Evolutionary conservation across 495 filamentous ascomycete genomes (phyloP).

Genomic region (Neurospora sp.): DNA sequence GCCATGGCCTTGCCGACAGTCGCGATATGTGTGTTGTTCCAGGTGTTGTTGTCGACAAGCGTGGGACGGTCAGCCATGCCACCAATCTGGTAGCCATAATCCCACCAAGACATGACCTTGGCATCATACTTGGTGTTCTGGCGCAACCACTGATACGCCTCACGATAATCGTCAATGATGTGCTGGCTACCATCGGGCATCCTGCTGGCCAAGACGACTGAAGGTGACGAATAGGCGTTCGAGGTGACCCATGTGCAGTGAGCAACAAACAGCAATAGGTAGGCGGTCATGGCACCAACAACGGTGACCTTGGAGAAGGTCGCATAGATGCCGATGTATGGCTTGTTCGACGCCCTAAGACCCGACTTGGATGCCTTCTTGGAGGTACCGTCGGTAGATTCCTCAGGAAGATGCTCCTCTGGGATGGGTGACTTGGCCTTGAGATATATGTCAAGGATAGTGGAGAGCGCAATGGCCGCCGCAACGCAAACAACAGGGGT

Average conservation of each 20-base stretch:
- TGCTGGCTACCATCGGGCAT: conserved; percentile 92
- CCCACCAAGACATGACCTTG: conserved; percentile 99
- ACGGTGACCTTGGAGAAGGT: conserved; percentile 67
- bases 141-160: conserved; percentile 99
- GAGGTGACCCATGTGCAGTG: conserved; percentile 99
- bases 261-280: conserved; percentile 85
- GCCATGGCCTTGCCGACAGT: conserved; percentile 99
- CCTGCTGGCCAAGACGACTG: conserved; percentile 86
- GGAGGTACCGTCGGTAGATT: conserved; percentile 28
- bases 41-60: conserved; percentile 98
- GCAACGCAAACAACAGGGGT: conserved; percentile 96
- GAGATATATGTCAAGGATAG: conserved; percentile 81
- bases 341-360: conserved; percentile 60
- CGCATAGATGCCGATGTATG: conserved; percentile 76
- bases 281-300: conserved; percentile 58
- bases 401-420: conserved; percentile 39
- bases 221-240: conserved; percentile 96
- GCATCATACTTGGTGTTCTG: conserved; percentile 91
- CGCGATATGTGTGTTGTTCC: conserved; percentile 99
- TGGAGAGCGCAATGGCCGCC: conserved; percentile 81
- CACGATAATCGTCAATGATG: conserved; percentile 99
- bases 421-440: conserved; percentile 44
- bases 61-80: conserved; percentile 98
- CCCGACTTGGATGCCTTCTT: conserved; percentile 44
- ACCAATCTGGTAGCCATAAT: conserved; percentile 99